These are phyloP conservation scores for Microdochium bolleyi DNA, from an alignment of 2,329 filamentous ascomycete genomes.

Conservation along the genomic window DNA sequence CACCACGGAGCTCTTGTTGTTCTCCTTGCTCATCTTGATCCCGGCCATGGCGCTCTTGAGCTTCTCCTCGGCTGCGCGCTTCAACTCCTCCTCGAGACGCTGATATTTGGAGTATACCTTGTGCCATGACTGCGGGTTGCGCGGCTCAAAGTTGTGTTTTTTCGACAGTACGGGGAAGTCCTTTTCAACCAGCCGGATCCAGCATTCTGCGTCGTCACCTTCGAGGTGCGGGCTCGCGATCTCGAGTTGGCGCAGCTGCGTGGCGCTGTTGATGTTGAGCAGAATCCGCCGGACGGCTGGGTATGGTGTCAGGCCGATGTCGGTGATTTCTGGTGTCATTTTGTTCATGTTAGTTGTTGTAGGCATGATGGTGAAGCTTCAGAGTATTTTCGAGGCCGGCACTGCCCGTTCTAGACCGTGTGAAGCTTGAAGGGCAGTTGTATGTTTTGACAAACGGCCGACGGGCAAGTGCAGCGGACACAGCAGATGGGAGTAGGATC, in stretches of 20 bases:
- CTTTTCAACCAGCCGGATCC: conserved; percentile 69
- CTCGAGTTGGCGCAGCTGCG: conserved; percentile 71
- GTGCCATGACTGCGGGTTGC: conserved; percentile 65
- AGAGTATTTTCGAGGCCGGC: too few relatives aligned
- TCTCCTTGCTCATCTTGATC: conserved; percentile 48
- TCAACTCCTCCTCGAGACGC: conserved; percentile 46
- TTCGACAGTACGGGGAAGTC: conserved; percentile 63
- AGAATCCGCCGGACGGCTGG: conserved; percentile 60
- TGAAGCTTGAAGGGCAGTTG: too few relatives aligned
- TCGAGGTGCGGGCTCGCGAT: conserved; percentile 67
- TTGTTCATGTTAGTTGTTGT: conserved; percentile 6
- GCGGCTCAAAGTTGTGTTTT: conserved; percentile 55
- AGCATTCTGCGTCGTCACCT: conserved; percentile 62
- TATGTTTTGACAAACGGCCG: neutral
- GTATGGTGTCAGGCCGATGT: conserved; percentile 67
- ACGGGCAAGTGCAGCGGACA: neutral
- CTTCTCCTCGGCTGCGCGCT: conserved; percentile 48
- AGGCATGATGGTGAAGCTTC: too few relatives aligned
- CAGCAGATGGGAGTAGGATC: neutral
- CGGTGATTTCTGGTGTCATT: conserved; percentile 39
- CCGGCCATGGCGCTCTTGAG: conserved; percentile 50
- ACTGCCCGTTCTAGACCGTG: too few relatives aligned
- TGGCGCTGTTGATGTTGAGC: conserved; percentile 59
- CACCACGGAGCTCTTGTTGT: conserved; percentile 50
- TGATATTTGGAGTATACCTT: conserved; percentile 68